phyloP scores from a whole-genome alignment of 176 grass and related monocot species.

The Oryza nivara region DNA sequence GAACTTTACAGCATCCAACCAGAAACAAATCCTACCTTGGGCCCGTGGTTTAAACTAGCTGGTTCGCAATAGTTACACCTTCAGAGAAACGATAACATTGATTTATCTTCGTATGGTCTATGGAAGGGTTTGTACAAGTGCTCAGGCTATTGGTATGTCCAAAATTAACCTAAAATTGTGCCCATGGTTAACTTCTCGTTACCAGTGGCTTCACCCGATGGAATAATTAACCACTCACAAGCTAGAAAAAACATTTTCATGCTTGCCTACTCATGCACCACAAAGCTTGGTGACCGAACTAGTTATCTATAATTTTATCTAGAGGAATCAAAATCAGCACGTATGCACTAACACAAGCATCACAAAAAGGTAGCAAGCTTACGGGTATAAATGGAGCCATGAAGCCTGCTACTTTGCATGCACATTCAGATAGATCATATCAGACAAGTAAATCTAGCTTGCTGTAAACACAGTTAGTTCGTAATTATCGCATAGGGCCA shows the following conservation, averaged over 20 bases:
- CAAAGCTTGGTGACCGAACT: not conserved
- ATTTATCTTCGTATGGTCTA: no score
- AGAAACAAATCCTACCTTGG: no score
- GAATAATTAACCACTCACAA: not conserved
- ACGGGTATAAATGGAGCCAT: constrained; percentile 34
- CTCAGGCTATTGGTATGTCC: no score
- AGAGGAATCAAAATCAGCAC: not conserved
- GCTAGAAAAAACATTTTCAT: not conserved
- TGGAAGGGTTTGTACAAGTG: no score
- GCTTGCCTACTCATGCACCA: constrained; percentile 30
- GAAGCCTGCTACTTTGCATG: not conserved
- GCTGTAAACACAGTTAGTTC: not conserved
- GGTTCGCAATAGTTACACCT: no score
- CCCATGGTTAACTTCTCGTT: not conserved
- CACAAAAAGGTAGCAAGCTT: not conserved
- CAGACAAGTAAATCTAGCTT: not conserved
- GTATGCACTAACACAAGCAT: not conserved
- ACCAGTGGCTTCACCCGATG: not conserved
- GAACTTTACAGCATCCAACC: no score
- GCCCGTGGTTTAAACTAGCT: no score
- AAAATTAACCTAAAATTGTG: not conserved
- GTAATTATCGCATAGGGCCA: constrained; percentile 14
- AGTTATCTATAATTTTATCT: not conserved
- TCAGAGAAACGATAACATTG: no score
- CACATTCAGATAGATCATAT: not conserved